Percentiles rank a stretch among this genome's conserved stretches.
Conservation (phyloP, 371 early-diverging fungal genomes). For the Actinomucor elegans region DNA sequence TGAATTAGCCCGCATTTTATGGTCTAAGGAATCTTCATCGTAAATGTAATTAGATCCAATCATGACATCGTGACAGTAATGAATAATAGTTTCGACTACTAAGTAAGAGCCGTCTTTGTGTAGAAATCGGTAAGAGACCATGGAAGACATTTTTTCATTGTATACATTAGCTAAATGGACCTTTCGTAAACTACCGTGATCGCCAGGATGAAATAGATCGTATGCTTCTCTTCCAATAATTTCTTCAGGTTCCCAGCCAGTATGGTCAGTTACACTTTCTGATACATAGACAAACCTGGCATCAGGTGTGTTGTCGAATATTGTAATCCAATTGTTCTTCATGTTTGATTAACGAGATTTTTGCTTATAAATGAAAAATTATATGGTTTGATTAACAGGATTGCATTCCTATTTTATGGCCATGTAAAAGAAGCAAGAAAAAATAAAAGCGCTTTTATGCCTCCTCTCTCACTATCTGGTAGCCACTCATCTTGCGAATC, state of each 20-base stretch:
- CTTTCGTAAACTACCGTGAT: slow-evolving; percentile 31
- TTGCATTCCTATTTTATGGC: too few relatives aligned
- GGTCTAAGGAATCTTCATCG: slow-evolving; percentile 23
- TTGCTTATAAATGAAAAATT: too few relatives aligned
- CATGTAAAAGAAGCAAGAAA: neutral
- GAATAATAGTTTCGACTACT: slow-evolving; percentile 34
- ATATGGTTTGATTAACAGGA: too few relatives aligned
- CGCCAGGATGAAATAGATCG: slow-evolving; percentile 44
- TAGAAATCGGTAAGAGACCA: slow-evolving; percentile 34
- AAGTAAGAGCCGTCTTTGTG: slow-evolving; percentile 32
- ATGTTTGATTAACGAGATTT: neutral
- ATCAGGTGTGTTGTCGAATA: slow-evolving; percentile 52
- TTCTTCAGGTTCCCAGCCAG: slow-evolving; percentile 56
- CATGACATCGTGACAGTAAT: slow-evolving; percentile 40
- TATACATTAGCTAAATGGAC: slow-evolving; percentile 45
- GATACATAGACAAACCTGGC: slow-evolving; percentile 48
- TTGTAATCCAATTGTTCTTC: slow-evolving; percentile 51
- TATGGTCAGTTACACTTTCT: slow-evolving; percentile 47
- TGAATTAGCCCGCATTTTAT: slow-evolving; percentile 37
- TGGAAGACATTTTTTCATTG: slow-evolving; percentile 49
- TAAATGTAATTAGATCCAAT: slow-evolving; percentile 27
- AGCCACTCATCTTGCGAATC: too few relatives aligned
- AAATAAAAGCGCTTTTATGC: neutral
- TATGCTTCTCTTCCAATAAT: slow-evolving; percentile 48
- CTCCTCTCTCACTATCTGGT: too few relatives aligned